Percentiles rank a stretch among this genome's conserved stretches.
Conservation (phyloP, 1,284 basidiomycete genomes). For the Volvariella surrecta region DNA sequence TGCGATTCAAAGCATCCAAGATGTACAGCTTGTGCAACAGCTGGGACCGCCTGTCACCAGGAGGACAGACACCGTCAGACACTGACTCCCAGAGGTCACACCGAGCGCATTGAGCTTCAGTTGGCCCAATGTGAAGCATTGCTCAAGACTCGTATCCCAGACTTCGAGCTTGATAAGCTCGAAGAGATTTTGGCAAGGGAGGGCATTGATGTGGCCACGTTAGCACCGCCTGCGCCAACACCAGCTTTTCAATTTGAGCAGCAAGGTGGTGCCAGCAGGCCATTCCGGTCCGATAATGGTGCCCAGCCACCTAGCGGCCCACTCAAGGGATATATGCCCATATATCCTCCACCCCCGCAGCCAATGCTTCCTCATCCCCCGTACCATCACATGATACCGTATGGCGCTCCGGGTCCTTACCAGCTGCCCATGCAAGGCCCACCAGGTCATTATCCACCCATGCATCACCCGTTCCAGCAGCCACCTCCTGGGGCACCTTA, state of each 20-base stretch:
- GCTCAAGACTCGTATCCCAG: slow-evolving; percentile 60
- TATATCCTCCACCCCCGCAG: slow-evolving; percentile 32
- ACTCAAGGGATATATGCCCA: slow-evolving; percentile 15
- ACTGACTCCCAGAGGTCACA: slow-evolving; percentile 71
- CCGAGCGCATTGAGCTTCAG: slow-evolving; percentile 70
- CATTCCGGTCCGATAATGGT: slow-evolving; percentile 19
- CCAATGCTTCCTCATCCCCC: slow-evolving; percentile 13
- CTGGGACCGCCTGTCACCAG: slow-evolving; percentile 70
- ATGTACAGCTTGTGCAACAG: slow-evolving; percentile 74
- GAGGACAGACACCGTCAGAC: slow-evolving; percentile 79
- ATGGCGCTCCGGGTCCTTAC: slow-evolving; percentile 27
- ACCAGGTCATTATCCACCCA: slow-evolving; percentile 38
- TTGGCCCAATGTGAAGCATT: slow-evolving; percentile 66
- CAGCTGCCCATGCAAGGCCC: slow-evolving; percentile 39
- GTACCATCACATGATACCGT: slow-evolving; percentile 22
- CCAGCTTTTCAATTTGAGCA: slow-evolving; percentile 30
- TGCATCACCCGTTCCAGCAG: slow-evolving; percentile 47
- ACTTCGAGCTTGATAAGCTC: slow-evolving; percentile 55
- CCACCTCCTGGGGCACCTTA: slow-evolving; percentile 24
- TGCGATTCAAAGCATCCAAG: slow-evolving; percentile 82
- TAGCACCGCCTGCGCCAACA: slow-evolving; percentile 17
- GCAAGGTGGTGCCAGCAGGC: slow-evolving; percentile 10
- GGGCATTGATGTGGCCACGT: slow-evolving; percentile 46
- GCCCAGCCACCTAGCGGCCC: slow-evolving; percentile 26
- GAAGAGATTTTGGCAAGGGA: slow-evolving; percentile 57